Conservation (phyloP, 2,329 filamentous ascomycete species). For the Botrytis porri region DNA sequence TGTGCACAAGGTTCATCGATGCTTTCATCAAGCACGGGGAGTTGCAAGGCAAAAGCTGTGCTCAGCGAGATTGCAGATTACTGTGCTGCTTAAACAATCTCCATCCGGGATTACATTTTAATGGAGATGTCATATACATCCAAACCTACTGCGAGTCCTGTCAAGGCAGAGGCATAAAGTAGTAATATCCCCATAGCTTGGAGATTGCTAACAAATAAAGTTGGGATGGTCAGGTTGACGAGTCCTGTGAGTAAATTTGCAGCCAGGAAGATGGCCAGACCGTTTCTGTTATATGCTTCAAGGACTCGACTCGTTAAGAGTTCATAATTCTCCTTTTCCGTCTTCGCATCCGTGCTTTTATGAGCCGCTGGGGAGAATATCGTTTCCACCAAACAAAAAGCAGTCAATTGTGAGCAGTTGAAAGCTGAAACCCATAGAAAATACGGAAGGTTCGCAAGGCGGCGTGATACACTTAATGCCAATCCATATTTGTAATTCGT, state of each 20-base stretch:
- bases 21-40: neutral
- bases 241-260: conserved; percentile 88
- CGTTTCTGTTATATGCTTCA: conserved; percentile 82
- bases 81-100: neutral
- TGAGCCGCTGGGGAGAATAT: conserved; percentile 73
- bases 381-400: conserved; percentile 75
- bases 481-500: conserved; percentile 69
- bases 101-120: conserved; percentile 17
- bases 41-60: conserved; percentile 3
- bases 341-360: conserved; percentile 46
- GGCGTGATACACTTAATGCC: conserved; percentile 75
- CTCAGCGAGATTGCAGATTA: conserved; percentile 7
- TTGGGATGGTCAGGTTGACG: conserved; percentile 84
- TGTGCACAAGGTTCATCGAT: conserved; percentile 9
- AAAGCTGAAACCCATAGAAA: conserved; percentile 90
- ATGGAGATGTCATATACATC: conserved; percentile 42
- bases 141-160: conserved; percentile 63
- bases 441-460: conserved; percentile 90
- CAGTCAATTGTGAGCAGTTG: conserved; percentile 77
- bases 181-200: conserved; percentile 72
- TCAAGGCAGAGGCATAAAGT: conserved; percentile 66
- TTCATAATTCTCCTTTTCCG: conserved; percentile 62
- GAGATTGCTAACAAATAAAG: conserved; percentile 65
- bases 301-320: conserved; percentile 78
- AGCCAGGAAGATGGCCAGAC: conserved; percentile 77